Evolutionary conservation across 768 basidiomycete genomes (phyloP).

Genomic region (Leccinum subgranulosum): DNA sequence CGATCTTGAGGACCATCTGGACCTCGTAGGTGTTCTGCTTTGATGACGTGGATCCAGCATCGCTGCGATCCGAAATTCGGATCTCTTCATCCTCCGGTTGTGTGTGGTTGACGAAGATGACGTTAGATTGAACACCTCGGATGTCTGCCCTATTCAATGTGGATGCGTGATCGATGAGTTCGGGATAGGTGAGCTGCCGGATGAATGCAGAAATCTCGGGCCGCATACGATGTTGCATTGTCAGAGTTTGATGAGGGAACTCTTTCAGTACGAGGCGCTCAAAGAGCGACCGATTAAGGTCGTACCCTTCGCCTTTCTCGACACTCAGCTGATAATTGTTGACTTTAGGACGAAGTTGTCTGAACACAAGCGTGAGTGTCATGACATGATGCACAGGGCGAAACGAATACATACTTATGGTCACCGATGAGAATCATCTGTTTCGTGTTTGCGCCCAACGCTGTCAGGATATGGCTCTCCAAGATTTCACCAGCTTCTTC

Average conservation of each 20-base stretch:
- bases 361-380: constrained; percentile 20
- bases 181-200: constrained; percentile 62
- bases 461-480: constrained; percentile 64
- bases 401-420: constrained; percentile 49
- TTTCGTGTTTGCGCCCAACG: constrained; percentile 44
- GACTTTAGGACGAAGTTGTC: constrained; percentile 72
- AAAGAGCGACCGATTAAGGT: constrained; percentile 66
- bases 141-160: constrained; percentile 51
- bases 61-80: constrained; percentile 43
- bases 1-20: constrained; percentile 62
- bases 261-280: constrained; percentile 62
- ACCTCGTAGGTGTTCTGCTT: constrained; percentile 64
- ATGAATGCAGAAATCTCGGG: constrained; percentile 70
- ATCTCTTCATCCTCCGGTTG: constrained; percentile 51
- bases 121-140: constrained; percentile 53
- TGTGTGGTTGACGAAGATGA: constrained; percentile 60
- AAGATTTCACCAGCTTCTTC: constrained; percentile 76
- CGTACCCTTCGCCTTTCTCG: constrained; percentile 67
- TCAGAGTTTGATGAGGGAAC: constrained; percentile 59
- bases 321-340: constrained; percentile 63
- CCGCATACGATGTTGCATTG: constrained; percentile 67
- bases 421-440: constrained; percentile 71
- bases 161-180: constrained; percentile 53
- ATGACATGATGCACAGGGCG: neutral
- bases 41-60: constrained; percentile 47